Percentiles rank a stretch among this genome's conserved stretches.
These are phyloP conservation scores for Boletus sp. DNA, from an alignment of 768 basidiomycete species.

Conservation along the genomic window DNA sequence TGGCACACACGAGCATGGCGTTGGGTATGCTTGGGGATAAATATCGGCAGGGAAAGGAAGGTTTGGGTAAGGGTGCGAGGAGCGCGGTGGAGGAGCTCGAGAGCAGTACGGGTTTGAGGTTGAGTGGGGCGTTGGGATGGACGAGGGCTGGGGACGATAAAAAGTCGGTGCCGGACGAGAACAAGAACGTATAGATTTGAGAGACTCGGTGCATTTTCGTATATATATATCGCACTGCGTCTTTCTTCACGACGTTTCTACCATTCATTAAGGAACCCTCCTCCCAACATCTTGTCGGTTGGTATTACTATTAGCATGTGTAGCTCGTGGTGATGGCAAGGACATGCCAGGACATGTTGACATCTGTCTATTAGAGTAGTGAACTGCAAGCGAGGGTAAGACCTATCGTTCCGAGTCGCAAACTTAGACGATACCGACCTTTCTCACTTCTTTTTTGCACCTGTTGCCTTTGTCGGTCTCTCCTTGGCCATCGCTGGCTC, in stretches of 20 bases:
- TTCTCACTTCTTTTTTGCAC: slow-evolving; percentile 20
- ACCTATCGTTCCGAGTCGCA: background rate
- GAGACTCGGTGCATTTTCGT: background rate
- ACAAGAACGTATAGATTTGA: slow-evolving; percentile 13
- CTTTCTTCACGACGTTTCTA: background rate
- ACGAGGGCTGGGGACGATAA: slow-evolving; percentile 16
- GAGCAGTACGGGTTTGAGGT: slow-evolving; percentile 69
- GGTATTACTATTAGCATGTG: background rate
- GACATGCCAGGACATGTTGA: background rate
- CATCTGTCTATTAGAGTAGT: background rate
- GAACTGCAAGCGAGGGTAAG: slow-evolving; percentile 5
- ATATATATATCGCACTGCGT: slow-evolving; percentile 3
- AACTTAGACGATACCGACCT: background rate
- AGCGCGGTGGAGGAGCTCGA: slow-evolving; percentile 56
- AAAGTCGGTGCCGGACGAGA: slow-evolving; percentile 15
- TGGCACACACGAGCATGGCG: slow-evolving; percentile 58
- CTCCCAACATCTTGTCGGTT: background rate
- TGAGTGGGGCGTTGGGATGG: slow-evolving; percentile 59
- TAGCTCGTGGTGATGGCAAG: background rate
- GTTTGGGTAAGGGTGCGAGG: slow-evolving; percentile 44
- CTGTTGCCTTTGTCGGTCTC: slow-evolving; percentile 9
- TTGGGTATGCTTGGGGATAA: slow-evolving; percentile 57
- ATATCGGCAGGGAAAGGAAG: slow-evolving; percentile 44
- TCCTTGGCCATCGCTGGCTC: slow-evolving; percentile 30
- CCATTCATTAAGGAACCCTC: background rate